Percentiles rank a stretch among this genome's conserved stretches.
Conservation (phyloP, 163 green algal genomes). For the Prototheca wickerhamii region DNA sequence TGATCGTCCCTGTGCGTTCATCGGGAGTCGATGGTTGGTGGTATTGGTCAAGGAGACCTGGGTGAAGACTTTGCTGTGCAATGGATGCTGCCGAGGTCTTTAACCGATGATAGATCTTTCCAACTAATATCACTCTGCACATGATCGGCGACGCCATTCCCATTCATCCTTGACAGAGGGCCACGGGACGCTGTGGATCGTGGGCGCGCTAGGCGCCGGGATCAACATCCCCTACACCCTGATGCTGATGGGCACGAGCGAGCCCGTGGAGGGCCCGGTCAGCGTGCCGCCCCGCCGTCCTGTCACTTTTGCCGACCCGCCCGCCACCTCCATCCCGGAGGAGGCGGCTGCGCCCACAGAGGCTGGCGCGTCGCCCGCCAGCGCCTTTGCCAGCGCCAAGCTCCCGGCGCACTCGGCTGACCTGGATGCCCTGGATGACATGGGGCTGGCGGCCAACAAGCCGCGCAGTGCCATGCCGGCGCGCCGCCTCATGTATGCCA, state of each 20-base stretch:
- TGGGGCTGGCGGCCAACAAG: not conserved
- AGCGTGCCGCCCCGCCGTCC: not conserved
- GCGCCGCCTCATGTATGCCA: conserved; percentile 19
- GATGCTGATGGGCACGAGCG: conserved; percentile 14
- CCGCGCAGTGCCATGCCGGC: conserved; percentile 4
- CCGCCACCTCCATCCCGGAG: not conserved
- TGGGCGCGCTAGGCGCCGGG: conserved; percentile 1
- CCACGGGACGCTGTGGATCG: conserved; percentile 16
- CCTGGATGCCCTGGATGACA: not conserved
- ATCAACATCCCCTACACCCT: conserved; percentile 22
- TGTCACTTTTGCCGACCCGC: not conserved
- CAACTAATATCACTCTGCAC: not conserved
- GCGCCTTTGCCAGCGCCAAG: not conserved
- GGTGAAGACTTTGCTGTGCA: too few relatives aligned
- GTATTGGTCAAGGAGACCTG: too few relatives aligned
- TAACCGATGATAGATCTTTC: too few relatives aligned
- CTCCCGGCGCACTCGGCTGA: not conserved
- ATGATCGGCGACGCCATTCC: not conserved
- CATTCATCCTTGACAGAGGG: conserved; percentile 4
- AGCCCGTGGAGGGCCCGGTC: not conserved
- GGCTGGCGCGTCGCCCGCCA: not conserved
- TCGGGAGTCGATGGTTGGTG: too few relatives aligned
- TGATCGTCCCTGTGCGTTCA: not conserved
- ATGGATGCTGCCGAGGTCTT: not conserved
- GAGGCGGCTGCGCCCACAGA: not conserved